Evolutionary conservation across 2,329 filamentous ascomycete genomes (phyloP), one percentile per base, ranked within the genome.

Genomic region (Apiospora malaysiana): DNA sequence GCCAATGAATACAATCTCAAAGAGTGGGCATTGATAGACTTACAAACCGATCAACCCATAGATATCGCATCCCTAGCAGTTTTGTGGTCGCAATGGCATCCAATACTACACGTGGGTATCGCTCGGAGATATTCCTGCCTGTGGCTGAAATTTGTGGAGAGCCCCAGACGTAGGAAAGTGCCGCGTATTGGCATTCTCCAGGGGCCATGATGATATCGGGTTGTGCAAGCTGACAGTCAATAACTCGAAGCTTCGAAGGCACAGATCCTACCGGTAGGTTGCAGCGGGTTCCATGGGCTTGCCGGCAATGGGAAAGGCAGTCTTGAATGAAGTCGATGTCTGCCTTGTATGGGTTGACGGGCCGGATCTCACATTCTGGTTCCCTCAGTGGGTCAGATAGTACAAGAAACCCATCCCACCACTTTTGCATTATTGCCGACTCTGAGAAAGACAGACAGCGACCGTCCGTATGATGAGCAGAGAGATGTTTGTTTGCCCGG

Each of bases 41-140:
- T 42, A 66, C 65, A 25, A 45, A 21, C 12, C 65, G 40, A 45
- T 66, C 65, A 21, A 66, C 65, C 65, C 65, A 66, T 2, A 66
- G 40, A n/a, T 66, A 66, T 9, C n/a, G 2, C 5, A 66, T 21
- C 14, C 40, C 65, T 4, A 66, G 25, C 18, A 21, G 3, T 1
- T 10, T 43, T 5, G n/a, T 66, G 10, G 23, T 5, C n/a, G 4
- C 2, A 25, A 66, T 66, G 14, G 65, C 65, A 27, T 66, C 65
- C 21, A 27, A 9, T 12, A 66, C 65, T 2, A 66, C 65, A 16
- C 40, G 23, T 25, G 65, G 25, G 10, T 25, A 45, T 8, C 5
- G 2, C 9, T 45, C n/a, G 10, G 40, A 18, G n/a, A n/a, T 2
- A 3, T 27, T 23, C 4, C 3, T 4, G 18, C 12, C 23, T 16